Percentiles rank a stretch among this genome's conserved stretches.
phyloP scores from a whole-genome alignment of 495 filamentous ascomycete species.

The Penicillium waksmanii region DNA sequence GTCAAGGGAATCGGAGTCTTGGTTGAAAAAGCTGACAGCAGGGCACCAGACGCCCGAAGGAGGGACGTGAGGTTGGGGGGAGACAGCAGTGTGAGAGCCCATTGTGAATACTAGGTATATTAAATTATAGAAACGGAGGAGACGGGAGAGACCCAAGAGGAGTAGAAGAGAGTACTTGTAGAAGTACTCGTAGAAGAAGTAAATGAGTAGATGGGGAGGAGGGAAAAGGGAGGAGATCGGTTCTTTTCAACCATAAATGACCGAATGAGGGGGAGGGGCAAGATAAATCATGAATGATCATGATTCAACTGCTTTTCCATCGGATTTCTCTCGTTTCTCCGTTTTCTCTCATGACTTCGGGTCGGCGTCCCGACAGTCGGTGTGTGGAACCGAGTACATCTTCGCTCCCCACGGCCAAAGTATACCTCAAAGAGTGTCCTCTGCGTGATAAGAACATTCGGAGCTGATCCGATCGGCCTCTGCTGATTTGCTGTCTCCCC shows the following conservation, averaged over 20 bases:
- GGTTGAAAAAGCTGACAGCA: slow-evolving; percentile 56
- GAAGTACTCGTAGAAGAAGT: too few relatives aligned
- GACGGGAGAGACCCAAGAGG: not conserved
- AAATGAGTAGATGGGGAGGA: not conserved
- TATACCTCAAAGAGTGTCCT: not conserved
- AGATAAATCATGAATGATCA: not conserved
- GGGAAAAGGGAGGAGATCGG: not conserved
- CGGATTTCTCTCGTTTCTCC: not conserved
- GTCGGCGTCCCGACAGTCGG: slow-evolving; percentile 5
- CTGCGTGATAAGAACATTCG: not conserved
- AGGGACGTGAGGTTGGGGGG: slow-evolving; percentile 29
- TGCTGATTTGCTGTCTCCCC: not conserved
- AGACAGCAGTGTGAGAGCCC: slow-evolving; percentile 14
- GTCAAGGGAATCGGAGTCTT: slow-evolving; percentile 53
- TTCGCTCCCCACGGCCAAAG: not conserved
- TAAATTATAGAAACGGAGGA: not conserved
- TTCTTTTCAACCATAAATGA: not conserved
- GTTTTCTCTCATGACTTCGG: not conserved
- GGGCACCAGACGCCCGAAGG: slow-evolving; percentile 25
- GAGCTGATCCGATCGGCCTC: not conserved
- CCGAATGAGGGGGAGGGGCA: slow-evolving; percentile 16
- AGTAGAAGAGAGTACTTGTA: not conserved
- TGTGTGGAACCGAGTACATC: not conserved
- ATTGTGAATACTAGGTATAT: slow-evolving; percentile 8
- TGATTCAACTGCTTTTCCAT: not conserved